A percentile compares a stretch with the other conserved stretches of the same genome.
phyloP scores from a whole-genome alignment of 768 basidiomycete genomes.

The Agrocybe pediades region DNA sequence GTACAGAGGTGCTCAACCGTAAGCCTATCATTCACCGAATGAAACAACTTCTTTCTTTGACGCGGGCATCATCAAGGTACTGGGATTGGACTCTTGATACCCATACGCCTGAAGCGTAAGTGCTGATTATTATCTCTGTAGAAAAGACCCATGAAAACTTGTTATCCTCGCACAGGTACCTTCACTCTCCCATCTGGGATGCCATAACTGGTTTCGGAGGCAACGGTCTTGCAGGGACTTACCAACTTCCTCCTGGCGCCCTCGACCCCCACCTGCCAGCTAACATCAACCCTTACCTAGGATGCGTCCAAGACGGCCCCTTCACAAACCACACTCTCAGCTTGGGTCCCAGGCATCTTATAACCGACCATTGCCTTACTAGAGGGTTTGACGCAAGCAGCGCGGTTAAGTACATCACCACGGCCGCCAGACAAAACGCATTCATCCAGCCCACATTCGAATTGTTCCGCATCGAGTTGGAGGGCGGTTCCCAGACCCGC shows the following conservation, averaged over 20 bases:
- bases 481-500: conserved; percentile 25
- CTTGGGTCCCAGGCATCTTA: conserved; percentile 34
- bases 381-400: conserved; percentile 30
- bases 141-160: neutral
- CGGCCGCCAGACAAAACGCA: conserved; percentile 21
- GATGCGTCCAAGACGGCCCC: conserved; percentile 33
- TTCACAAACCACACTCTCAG: conserved; percentile 35
- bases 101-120: conserved; percentile 18
- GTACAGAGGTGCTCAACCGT: conserved; percentile 35
- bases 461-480: conserved; percentile 35
- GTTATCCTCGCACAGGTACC: conserved; percentile 24
- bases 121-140: neutral
- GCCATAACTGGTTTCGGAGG: conserved; percentile 38
- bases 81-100: conserved; percentile 43
- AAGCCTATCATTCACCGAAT: too few relatives aligned
- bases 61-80: conserved; percentile 24
- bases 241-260: conserved; percentile 17
- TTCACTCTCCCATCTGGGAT: conserved; percentile 35
- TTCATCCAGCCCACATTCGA: conserved; percentile 30
- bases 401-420: conserved; percentile 18
- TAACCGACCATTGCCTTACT: conserved; percentile 34
- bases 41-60: neutral
- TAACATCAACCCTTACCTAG: conserved; percentile 13
- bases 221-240: conserved; percentile 31
- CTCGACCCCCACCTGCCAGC: conserved; percentile 15